These are phyloP conservation scores for Clarireedia homoeocarpa DNA, from an alignment of 2,329 filamentous ascomycete species.

Conservation along the genomic window DNA sequence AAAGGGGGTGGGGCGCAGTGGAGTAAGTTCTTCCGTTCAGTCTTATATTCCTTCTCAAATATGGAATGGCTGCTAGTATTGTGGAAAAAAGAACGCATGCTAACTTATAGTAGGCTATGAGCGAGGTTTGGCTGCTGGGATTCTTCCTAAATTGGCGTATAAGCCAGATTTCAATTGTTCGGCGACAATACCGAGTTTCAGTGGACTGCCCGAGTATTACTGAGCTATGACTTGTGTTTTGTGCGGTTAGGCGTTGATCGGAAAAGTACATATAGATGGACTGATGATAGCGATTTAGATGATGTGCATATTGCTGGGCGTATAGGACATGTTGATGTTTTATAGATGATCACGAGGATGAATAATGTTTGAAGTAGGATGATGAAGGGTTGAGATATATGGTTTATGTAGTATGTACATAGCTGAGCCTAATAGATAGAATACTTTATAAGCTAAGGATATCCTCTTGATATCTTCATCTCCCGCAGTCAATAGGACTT, in stretches of 20 bases:
- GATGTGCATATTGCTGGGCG: not conserved
- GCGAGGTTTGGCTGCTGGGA: conserved; percentile 39
- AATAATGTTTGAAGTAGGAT: too few relatives aligned
- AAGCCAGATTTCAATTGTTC: conserved; percentile 61
- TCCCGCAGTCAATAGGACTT: too few relatives aligned
- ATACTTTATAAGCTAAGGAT: too few relatives aligned
- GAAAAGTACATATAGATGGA: not conserved
- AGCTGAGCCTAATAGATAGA: too few relatives aligned
- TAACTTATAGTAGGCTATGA: conserved; percentile 1
- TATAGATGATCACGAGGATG: too few relatives aligned
- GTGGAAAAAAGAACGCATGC: not conserved
- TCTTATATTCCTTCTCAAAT: conserved; percentile 43
- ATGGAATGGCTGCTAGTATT: conserved; percentile 53
- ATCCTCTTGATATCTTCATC: too few relatives aligned
- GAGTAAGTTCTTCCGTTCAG: conserved; percentile 41
- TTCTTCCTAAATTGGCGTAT: conserved; percentile 70
- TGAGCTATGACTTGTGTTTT: conserved; percentile 19
- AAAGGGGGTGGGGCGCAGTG: conserved; percentile 53
- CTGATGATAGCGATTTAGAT: not conserved
- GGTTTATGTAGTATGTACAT: too few relatives aligned
- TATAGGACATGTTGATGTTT: not conserved
- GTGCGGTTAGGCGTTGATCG: not conserved
- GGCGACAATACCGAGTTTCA: conserved; percentile 45
- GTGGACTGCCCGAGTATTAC: conserved; percentile 44
- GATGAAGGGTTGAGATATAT: too few relatives aligned